Base-by-base conservation (phyloP, 176 grass and related monocot genomes). In the Musa beccarii region DNA sequence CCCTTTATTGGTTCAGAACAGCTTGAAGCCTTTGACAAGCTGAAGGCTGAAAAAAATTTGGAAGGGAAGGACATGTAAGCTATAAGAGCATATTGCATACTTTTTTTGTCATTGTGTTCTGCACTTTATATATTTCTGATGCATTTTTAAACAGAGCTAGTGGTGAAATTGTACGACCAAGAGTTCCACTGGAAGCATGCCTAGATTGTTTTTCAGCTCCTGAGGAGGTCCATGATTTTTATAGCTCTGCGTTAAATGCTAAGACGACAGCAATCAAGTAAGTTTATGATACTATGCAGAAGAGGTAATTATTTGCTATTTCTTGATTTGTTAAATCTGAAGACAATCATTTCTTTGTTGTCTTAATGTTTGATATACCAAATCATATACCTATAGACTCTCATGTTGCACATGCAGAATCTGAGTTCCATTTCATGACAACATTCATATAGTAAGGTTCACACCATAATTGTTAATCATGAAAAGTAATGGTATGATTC, bases 181-280 rank as follows among this genome's bases (percentile, higher is more conserved):
- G 90, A 86, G 90, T 99, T 6, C 88, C 88, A 17, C 79, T 99
- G 49, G 90, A 94, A 79, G 95, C 95, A 77, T 99, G 95, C 76
- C 81, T 99, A 52, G 79, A 90, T 57, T 89, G 43, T 83, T 99
- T 94, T 86, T 85, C 90, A 57, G 86, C 84, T 79, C 82, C 86
- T 5, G 88, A 99, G 49, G 95, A 99, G 83, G 77, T 99, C 49
- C 83, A 83, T 52, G 95, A 89, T 43, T 99, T 94, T 86, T 85
- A 88, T 71, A 99, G 95, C 79, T 89, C 88, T 68, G 95, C 95
- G 82, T 89, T 99, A 78, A 94, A 92, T 87, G 84, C 85, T 10
- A 94, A 99, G 79, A 99, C 86, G 11, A 99, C 90, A 19, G 95
- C 91, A 78, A 84, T 87, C 29, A 94, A 94, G 95, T 99, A 99